A percentile compares a stretch with the other conserved stretches of the same genome.
Evolutionary conservation across 345 rosid species (phyloP).

Genomic region (Trapa incisa): DNA sequence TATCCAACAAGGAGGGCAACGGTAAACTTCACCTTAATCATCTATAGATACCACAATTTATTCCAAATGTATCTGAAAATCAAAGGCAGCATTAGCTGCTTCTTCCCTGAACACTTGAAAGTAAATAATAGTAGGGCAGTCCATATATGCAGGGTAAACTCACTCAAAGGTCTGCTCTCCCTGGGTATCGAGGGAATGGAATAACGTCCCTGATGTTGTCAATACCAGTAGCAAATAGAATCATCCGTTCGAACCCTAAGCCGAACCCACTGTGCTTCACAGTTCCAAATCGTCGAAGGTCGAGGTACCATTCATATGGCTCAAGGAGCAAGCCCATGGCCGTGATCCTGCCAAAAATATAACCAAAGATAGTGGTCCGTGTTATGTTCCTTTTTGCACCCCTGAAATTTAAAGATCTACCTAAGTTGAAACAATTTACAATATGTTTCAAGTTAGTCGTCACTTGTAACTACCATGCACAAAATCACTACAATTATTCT

Average conservation of each 20-base stretch:
- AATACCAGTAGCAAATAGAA: constrained; percentile 87
- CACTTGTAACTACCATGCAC: no score
- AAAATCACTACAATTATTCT: no score
- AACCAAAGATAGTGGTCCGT: neutral
- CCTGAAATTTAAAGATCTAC: neutral
- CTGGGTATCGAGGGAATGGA: constrained; percentile 90
- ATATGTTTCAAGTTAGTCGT: neutral
- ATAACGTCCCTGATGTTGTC: constrained; percentile 89
- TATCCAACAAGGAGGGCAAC: neutral
- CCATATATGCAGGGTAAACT: constrained; percentile 4
- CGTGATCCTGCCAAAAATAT: constrained; percentile 29
- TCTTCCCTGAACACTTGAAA: constrained; percentile 1
- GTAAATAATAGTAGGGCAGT: neutral
- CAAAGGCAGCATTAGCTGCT: neutral
- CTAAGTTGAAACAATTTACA: neutral
- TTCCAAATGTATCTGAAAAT: neutral
- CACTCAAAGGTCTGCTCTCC: constrained; percentile 74
- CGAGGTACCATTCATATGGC: constrained; percentile 91
- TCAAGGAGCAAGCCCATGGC: constrained; percentile 70
- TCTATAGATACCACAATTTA: neutral
- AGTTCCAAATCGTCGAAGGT: constrained; percentile 78
- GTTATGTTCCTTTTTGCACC: neutral
- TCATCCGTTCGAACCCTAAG: constrained; percentile 85
- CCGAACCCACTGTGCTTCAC: constrained; percentile 88
- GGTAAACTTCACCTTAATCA: neutral